Evolutionary conservation across 2,329 filamentous ascomycete genomes (phyloP).

Genomic region (Akanthomyces uredinophilus): DNA sequence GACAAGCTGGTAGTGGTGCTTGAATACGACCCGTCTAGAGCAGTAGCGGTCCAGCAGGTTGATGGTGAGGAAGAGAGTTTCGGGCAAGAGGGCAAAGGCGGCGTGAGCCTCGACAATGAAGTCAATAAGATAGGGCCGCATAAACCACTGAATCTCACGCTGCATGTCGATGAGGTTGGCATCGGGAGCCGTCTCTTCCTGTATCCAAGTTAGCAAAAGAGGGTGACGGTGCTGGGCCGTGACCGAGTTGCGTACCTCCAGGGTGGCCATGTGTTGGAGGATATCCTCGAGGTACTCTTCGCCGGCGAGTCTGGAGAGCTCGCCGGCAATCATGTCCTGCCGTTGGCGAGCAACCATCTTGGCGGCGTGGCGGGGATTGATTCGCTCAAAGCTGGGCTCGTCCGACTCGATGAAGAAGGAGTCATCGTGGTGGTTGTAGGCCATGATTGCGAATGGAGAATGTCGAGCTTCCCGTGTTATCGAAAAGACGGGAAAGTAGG

Average conservation of each 20-base stretch:
- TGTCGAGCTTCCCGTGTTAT: background rate
- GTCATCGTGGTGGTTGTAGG: slow-evolving; percentile 40
- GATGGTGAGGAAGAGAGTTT: slow-evolving; percentile 92
- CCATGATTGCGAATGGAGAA: slow-evolving; percentile 34
- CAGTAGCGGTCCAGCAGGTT: slow-evolving; percentile 98
- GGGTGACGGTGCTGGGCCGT: background rate
- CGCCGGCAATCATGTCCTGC: slow-evolving; percentile 82
- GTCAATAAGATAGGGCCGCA: slow-evolving; percentile 96
- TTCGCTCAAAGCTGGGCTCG: slow-evolving; percentile 46
- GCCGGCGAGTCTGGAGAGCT: slow-evolving; percentile 77
- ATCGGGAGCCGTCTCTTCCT: slow-evolving; percentile 84
- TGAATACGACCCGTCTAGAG: slow-evolving; percentile 95
- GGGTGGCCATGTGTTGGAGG: slow-evolving; percentile 86
- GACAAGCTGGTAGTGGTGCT: slow-evolving; percentile 97
- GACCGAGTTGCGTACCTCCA: slow-evolving; percentile 61
- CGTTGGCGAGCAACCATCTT: slow-evolving; percentile 74
- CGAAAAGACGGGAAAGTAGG: slow-evolving; percentile 17
- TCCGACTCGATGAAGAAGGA: slow-evolving; percentile 54
- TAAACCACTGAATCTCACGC: slow-evolving; percentile 99
- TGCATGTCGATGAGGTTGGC: slow-evolving; percentile 98
- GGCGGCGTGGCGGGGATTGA: slow-evolving; percentile 68
- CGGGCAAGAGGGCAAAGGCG: slow-evolving; percentile 87
- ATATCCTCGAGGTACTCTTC: slow-evolving; percentile 95
- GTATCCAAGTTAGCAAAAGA: slow-evolving; percentile 27
- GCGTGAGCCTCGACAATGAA: slow-evolving; percentile 96